Base-by-base conservation (phyloP, 371 early-diverging fungal species). In the Conidiobolus incongruus region DNA sequence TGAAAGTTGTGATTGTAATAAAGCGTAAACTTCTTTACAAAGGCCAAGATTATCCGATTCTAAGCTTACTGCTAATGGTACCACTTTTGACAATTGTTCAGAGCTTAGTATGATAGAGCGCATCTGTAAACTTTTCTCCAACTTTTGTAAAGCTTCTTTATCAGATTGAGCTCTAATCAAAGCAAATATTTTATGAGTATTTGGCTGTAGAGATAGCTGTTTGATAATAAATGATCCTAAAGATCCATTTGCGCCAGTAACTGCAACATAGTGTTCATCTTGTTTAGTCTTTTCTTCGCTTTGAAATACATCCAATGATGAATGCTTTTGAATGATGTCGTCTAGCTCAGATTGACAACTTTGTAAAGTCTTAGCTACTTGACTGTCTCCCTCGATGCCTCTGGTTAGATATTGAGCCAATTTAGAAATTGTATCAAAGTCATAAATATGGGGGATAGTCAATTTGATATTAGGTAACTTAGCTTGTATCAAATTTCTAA, bases 41-140 rank as follows among this genome's bases (percentile, higher is more conserved):
- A 56, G 49, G 5, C 62, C 62, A 1, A 65, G 48, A 0, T 47
- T 43, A 1, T 34, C 47, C 0, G 58, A 50, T 21, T 35, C 34
- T 8, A 58, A 21, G 32, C 42, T 38, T 39, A 48, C 44, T 1
- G 49, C 48, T 2, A 53, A 39, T 11, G 16, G 6, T 0, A 41
- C 47, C 47, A 35, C 6, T 11, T 16, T 11, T 13, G 11, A 6
- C 35, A 10, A 35, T 11, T 35, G n/a, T n/a, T 10, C 6, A 13
- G 7, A 15, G 6, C 6, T 11, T 6, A 35, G 6, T n/a, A 13
- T 6, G 16, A 35, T 35, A 6, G 7, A 13, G 6, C 35, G 11
- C 15, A 13, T 6, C 6, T 11, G n/a, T 6, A 35, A 35, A n/a
- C n/a, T n/a, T 6, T n/a, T 8, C 15, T n/a, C 6, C 6, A 35